Base-by-base conservation (phyloP, 352 stramenopile genomes). In the Pythium dissotocum region DNA sequence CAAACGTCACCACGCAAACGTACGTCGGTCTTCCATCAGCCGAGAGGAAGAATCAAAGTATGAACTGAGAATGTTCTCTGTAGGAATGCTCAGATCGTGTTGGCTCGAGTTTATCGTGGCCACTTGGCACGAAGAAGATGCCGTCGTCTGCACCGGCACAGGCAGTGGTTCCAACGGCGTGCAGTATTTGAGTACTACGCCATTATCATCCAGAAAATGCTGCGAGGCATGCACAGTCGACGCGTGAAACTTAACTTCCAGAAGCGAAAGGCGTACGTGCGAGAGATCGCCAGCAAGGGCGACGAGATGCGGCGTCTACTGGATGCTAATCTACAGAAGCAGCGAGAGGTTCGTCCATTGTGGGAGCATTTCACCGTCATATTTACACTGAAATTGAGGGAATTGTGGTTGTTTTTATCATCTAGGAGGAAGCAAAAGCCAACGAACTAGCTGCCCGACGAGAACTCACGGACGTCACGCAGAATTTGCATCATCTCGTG, bases 401-500 rank as follows among this genome's bases (percentile, higher is more conserved):
- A 13, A 13, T 14, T 48, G 13, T 48, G 6, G 40, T 12, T 48
- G 40, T 3, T 48, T 21, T 5, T 58, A 2, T 3, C 18, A 2
- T 32, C 14, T 59, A 87, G 44, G 68, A 81, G 5, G 79, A 89
- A 51, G 61, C 79, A 13, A 33, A 69, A 13, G 58, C 72, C 0
- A 77, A 68, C 13, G 69, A 85, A 12, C 42, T 76, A 10, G 77
- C 75, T 28, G 77, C 77, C 0, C 62, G 77, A 54, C 67, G 76
- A 46, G 83, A 90, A 53, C 71, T 90, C 0, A 67, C 76, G 26
- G 70, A 85, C 26, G 76, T 90, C 57, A 81, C 83, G 0, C 78
- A 83, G 64, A 74, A 89, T 56, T 68, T 90, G 12, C 83, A 90
- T 55, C 82, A 92, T 46, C 70, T 90, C 13, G 72, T 89, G 14